Base-by-base conservation (phyloP, 1,284 basidiomycete genomes). In the Inonotus obliquus region DNA sequence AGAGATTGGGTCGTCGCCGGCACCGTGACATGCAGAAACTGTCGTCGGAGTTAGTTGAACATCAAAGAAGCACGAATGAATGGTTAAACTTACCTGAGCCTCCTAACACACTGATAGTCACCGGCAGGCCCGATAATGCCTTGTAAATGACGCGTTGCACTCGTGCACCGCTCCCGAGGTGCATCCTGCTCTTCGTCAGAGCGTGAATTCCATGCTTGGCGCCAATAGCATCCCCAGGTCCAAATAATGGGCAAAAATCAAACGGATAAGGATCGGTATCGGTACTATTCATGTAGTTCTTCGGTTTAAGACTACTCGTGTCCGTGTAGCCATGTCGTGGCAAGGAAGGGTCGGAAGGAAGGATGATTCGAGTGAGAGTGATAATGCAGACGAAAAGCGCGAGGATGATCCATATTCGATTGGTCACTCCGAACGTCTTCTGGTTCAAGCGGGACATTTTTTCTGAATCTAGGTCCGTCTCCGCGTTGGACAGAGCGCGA, bases 11-110 rank as follows among this genome's bases (percentile, higher is more conserved):
- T 96, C 92, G 67, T 96, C 91, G 13, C 95, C 95, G 1, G 94
- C 89, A 37, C 96, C 95, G 72, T 96, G 93, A 72, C 96, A 98
- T 14, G 93, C 86, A 57, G 93, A 94, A 32, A 97, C 92, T 89
- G 69, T 9, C 63, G 60, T 27, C 66, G 48, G 47, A 37, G 4
- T 49, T 25, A 21, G 19, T 38, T 14, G 13, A 19, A 57, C 19
- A 21, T 58, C 44, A 49, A 14, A 35, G 6, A 23, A 29, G 37
- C 23, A 35, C 27, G 17, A 37, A 45, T 11, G 32, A 52, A 13
- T 13, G 14, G 14, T 14, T 17, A 51, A 37, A 59, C 89, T 71
- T 69, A 93, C 92, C 81, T 65, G 92, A 94, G 61, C 95, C 93
- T 54, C 95, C 95, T 29, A 98, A 72, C 39, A 98, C 83, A 68